Evolutionary conservation across 805 yeast species (phyloP).

Genomic region (Candida parachauliodes): DNA sequence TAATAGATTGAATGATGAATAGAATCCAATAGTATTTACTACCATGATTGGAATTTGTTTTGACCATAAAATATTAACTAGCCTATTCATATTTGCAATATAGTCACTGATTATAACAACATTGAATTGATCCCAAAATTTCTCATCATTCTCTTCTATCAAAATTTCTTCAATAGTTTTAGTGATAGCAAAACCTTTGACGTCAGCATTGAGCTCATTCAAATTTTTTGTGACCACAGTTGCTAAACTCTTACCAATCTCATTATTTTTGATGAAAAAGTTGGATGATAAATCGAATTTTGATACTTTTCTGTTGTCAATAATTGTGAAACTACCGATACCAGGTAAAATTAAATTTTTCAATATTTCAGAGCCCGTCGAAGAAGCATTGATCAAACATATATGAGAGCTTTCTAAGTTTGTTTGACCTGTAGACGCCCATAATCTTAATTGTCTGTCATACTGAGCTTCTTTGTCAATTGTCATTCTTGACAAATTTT

Average conservation of each 20-base stretch:
- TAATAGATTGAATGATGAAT: constrained; percentile 54
- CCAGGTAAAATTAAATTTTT: constrained; percentile 80
- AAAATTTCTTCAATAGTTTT: constrained; percentile 13
- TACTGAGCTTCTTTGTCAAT: constrained; percentile 52
- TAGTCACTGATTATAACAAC: constrained; percentile 45
- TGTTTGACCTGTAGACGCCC: constrained; percentile 78
- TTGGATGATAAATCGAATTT: constrained; percentile 50
- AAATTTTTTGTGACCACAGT: constrained; percentile 38
- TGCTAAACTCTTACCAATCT: constrained; percentile 42
- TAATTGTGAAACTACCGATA: constrained; percentile 58
- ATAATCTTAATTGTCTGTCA: constrained; percentile 83
- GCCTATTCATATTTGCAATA: constrained; percentile 16
- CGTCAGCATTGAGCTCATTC: constrained; percentile 60
- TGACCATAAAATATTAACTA: constrained; percentile 40
- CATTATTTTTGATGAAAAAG: constrained; percentile 52
- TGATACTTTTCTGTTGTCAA: constrained; percentile 44
- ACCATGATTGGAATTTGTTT: constrained; percentile 52
- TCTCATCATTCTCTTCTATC: constrained; percentile 7
- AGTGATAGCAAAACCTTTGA: constrained; percentile 30
- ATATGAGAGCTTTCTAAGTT: constrained; percentile 55
- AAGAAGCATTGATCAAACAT: constrained; percentile 55
- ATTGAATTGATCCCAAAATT: constrained; percentile 48
- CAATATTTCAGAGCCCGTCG: constrained; percentile 61
- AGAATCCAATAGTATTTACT: constrained; percentile 57
- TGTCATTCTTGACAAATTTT: constrained; percentile 3